Base-by-base conservation (phyloP, 768 basidiomycete genomes). In the Imleria badia region DNA sequence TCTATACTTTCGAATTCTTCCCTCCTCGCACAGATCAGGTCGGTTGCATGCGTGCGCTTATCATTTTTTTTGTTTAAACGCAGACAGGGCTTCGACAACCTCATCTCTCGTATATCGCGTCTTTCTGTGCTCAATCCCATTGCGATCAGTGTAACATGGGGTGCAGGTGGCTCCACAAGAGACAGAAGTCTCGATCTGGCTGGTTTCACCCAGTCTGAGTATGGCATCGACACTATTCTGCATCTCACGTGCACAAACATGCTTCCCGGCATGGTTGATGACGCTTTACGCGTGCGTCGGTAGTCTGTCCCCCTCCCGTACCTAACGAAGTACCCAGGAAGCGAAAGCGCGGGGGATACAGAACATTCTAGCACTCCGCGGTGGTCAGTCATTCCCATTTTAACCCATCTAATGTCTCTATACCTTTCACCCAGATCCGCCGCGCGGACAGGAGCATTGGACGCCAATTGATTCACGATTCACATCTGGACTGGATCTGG, bases 201-300 rank as follows among this genome's bases (percentile, higher is more conserved):
- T 0, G 82, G 81, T 12, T 72, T 92, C 51, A 83, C 84, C 2
- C 91, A 94, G 68, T 74, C 76, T 17, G 82, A 85, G 51, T 81
- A 91, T 70, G 84, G 81, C 1, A 74, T 95, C 41, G 91, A 97
- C 61, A 94, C 93, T 1, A 82, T 97, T 56, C 77, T 99, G 68
- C 97, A 99, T 75, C 71, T 99, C 60, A 98, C 96, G 8, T 98
- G 96, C 75, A 98, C 97, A 31, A 97, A 98, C 72, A 95, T 98
- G 89, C 83, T 89, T 64, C 78, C 86, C 61, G 91, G 93, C 20
- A 85, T 87, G 69, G 84, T 99, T 6, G 91, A 97, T 65, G 82
- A 84, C 46, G 86, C 88, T n/a, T 73, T 99, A 43, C 81, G 82
- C 73, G 96, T 97, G 63, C 55, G 81, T 68, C 48, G 10, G 33